Evolutionary conservation across 768 basidiomycete species (phyloP).

Genomic region (Boletus tomentosulus): DNA sequence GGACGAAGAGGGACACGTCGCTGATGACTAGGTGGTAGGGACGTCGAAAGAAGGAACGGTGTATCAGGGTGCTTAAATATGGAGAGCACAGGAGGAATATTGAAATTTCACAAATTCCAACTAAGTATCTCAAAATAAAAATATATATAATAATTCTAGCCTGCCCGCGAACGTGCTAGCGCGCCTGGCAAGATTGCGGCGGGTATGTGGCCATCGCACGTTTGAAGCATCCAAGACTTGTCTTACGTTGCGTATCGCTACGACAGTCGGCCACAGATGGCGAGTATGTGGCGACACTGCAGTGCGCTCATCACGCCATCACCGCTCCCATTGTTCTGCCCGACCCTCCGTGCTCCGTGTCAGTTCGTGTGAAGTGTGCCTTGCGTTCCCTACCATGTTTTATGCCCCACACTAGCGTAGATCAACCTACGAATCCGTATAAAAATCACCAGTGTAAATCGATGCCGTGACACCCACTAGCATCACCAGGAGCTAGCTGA

Average conservation of each 20-base stretch:
- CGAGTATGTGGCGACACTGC: conserved; percentile 9
- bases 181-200: neutral
- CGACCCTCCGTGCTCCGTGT: neutral
- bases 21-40: conserved; percentile 8
- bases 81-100: conserved; percentile 35
- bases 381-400: neutral
- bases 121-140: conserved; percentile 10
- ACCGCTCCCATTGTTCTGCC: neutral
- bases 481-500: no score
- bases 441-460: conserved; percentile 10
- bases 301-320: conserved; percentile 9
- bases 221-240: conserved; percentile 6
- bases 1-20: conserved; percentile 1
- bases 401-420: conserved; percentile 3
- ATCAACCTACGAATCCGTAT: conserved; percentile 18
- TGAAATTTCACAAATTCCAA: conserved; percentile 32
- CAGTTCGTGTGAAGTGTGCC: neutral
- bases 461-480: neutral
- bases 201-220: conserved; percentile 10
- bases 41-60: conserved; percentile 19
- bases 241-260: neutral
- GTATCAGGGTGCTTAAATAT: conserved; percentile 30
- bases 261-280: conserved; percentile 3
- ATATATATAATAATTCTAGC: conserved; percentile 1
- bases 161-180: conserved; percentile 13